Base-by-base conservation (phyloP, 768 basidiomycete genomes). In the Fomitopsis pulvina region DNA sequence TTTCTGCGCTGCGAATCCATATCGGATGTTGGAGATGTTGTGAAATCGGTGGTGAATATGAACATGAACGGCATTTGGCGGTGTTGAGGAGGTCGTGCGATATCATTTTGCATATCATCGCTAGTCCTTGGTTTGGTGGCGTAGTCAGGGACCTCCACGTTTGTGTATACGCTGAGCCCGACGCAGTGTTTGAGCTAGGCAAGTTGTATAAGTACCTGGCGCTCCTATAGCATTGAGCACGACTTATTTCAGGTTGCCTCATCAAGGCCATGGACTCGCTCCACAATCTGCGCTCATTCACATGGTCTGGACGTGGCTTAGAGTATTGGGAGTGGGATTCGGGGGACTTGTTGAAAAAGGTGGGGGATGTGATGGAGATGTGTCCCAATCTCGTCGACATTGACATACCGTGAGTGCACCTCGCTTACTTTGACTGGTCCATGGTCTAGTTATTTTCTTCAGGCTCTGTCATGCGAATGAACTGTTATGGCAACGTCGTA, bases 1-100 rank as follows among this genome's bases (percentile, higher is more conserved):
- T 48, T 29, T 5, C 38, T 3, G 41, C 47, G 11, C 11, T 48
- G 6, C 34, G 25, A 20, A 5, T 48, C 16, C 27, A 25, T 20
- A 40, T 48, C 16, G 47, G 47, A 8, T 10, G 24, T 21, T 41
- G 37, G 47, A 25, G 41, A 28, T 11, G 10, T 22, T 22, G 18
- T 10, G 37, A 40, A 48, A 4, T 24, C n/a, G 29, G 46, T 11
- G 14, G 24, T n/a, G 24, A 39, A 25, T 3, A 16, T 6, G 11
- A 27, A 14, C 24, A 24, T 7, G 47, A 48, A 16, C 11, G 8
- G 7, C 25, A 34, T 9, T 16, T 25, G 8, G 28, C 32, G 4
- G n/a, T n/a, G n/a, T n/a, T n/a, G n/a, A n/a, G n/a, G n/a, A 47
- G 11, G 32, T 9, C 45, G 11, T 21, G 45, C 20, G 47, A 48